Percentiles rank a stretch among this genome's conserved stretches.
phyloP scores from a whole-genome alignment of 208 protist species.

The Phytomonas serpens region DNA sequence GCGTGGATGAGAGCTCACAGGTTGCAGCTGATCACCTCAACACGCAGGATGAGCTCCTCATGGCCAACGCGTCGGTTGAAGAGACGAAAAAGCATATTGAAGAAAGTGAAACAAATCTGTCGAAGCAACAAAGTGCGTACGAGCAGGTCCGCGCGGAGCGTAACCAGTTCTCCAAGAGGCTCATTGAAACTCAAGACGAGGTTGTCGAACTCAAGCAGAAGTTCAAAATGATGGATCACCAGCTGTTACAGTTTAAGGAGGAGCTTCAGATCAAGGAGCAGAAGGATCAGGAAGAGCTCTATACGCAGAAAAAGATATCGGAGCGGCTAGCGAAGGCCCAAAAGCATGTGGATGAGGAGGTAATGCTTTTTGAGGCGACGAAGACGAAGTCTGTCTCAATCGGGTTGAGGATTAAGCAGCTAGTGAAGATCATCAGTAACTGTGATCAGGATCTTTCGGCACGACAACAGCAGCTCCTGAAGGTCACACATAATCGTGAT shows the following conservation, averaged over 20 bases:
- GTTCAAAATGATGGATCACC: constrained; percentile 97
- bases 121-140: constrained; percentile 76
- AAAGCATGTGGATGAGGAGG: constrained; percentile 65
- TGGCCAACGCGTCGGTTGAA: constrained; percentile 73
- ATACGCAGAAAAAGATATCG: constrained; percentile 39
- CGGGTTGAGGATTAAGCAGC: constrained; percentile 88
- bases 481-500: constrained; percentile 94
- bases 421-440: constrained; percentile 92
- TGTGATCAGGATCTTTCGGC: constrained; percentile 84
- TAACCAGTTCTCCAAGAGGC: constrained; percentile 96
- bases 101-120: constrained; percentile 82
- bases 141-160: constrained; percentile 94
- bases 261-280: constrained; percentile 92
- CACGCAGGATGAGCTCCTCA: constrained; percentile 91
- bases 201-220: constrained; percentile 95
- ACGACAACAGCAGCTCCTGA: constrained; percentile 92
- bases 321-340: constrained; percentile 69
- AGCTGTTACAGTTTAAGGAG: constrained; percentile 92
- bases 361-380: constrained; percentile 35
- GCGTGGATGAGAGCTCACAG: constrained; percentile 79
- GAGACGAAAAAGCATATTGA: constrained; percentile 95
- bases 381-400: constrained; percentile 45
- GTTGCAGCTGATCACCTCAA: constrained; percentile 70
- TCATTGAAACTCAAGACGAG: constrained; percentile 96
- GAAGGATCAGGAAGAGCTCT: constrained; percentile 49